phyloP scores from a whole-genome alignment of 495 filamentous ascomycete species.

The Neurospora sp. region DNA sequence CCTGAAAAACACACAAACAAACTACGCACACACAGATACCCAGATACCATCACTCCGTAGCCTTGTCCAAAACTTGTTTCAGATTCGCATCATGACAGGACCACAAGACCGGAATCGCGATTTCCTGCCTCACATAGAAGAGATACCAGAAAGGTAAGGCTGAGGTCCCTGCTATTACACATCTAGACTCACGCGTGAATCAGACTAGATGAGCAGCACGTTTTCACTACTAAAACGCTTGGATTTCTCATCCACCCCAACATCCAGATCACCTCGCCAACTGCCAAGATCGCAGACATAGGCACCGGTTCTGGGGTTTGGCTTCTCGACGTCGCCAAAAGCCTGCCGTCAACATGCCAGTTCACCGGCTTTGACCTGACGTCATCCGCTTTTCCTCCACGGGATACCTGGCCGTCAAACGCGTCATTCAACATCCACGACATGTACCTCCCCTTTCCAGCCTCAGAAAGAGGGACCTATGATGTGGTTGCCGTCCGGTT shows the following conservation, averaged over 20 bases:
- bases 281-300: conserved; percentile 14
- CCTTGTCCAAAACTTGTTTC: neutral
- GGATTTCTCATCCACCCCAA: conserved; percentile 12
- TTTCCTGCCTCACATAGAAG: neutral
- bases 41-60: neutral
- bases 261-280: conserved; percentile 1
- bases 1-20: no score
- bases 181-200: neutral
- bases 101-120: neutral
- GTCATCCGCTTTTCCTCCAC: conserved; percentile 20
- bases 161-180: neutral
- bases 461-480: conserved; percentile 20
- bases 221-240: conserved; percentile 8
- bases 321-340: conserved; percentile 21
- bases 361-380: conserved; percentile 32
- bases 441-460: conserved; percentile 24
- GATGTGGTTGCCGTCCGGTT: conserved; percentile 32
- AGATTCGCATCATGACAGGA: neutral
- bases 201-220: conserved; percentile 11
- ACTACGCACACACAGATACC: neutral
- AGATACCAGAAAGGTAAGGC: neutral
- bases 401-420: conserved; percentile 17
- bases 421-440: conserved; percentile 23
- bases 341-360: conserved; percentile 16
- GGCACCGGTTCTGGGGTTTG: conserved; percentile 17